phyloP scores from a whole-genome alignment of 768 basidiomycete genomes.

The Russula lepida region DNA sequence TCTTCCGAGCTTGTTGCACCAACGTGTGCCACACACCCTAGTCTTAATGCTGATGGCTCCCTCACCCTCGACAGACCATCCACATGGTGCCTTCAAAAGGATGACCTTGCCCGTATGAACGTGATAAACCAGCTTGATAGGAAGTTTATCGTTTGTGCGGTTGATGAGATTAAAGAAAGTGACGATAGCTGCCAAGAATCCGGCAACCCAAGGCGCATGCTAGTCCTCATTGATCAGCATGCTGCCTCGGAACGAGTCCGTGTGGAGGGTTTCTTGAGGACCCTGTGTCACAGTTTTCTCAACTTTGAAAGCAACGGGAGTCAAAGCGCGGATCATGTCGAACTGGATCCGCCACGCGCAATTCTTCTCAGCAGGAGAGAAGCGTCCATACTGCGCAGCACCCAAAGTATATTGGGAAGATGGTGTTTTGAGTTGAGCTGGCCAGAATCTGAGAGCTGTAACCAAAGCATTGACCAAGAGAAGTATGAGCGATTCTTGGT shows the following conservation, averaged over 20 bases:
- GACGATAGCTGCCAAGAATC: constrained; percentile 18
- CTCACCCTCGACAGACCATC: not conserved
- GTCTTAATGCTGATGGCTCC: not conserved
- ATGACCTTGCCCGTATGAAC: constrained; percentile 46
- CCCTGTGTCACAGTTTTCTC: constrained; percentile 65
- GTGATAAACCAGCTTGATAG: constrained; percentile 81
- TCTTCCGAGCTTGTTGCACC: not conserved
- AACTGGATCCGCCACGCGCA: constrained; percentile 46
- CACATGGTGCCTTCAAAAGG: constrained; percentile 34
- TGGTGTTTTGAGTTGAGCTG: constrained; percentile 62
- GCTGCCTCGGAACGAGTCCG: constrained; percentile 96
- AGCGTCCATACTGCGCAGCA: constrained; percentile 38
- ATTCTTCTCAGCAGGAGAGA: constrained; percentile 64
- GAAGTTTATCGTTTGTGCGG: constrained; percentile 80
- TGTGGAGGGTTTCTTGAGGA: constrained; percentile 73
- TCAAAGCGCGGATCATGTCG: constrained; percentile 32
- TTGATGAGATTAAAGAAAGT: constrained; percentile 28
- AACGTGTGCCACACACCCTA: not conserved
- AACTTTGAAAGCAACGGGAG: constrained; percentile 22
- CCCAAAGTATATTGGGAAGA: constrained; percentile 43
- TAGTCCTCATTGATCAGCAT: constrained; percentile 92
- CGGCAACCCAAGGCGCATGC: constrained; percentile 23
- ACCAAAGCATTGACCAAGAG: constrained; percentile 24
- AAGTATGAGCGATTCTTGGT: constrained; percentile 63
- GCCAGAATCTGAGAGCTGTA: constrained; percentile 24